Evolutionary conservation across 805 yeast species (phyloP).

Genomic region (Saturnispora mendoncae): DNA sequence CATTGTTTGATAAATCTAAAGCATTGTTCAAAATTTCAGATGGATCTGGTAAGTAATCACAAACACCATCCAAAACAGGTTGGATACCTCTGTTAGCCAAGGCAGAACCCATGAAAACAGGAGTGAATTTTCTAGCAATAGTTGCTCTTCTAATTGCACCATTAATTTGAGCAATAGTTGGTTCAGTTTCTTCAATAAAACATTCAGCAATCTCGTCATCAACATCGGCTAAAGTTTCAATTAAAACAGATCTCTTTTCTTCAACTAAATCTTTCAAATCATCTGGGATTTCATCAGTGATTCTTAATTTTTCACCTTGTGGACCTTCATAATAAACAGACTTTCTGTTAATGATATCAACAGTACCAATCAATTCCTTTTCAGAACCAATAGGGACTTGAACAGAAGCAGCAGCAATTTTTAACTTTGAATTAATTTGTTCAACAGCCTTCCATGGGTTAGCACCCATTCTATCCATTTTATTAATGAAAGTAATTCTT

Average conservation of each 20-base stretch:
- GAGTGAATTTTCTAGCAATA: slow-evolving; percentile 90
- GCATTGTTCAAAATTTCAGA: slow-evolving; percentile 88
- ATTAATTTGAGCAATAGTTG: slow-evolving; percentile 74
- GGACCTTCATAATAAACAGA: slow-evolving; percentile 83
- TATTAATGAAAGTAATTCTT: slow-evolving; percentile 89
- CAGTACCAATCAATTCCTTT: slow-evolving; percentile 75
- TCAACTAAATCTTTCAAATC: slow-evolving; percentile 75
- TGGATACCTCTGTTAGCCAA: slow-evolving; percentile 94
- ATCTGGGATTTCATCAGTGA: slow-evolving; percentile 58
- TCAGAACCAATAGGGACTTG: slow-evolving; percentile 98
- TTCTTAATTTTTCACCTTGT: slow-evolving; percentile 77
- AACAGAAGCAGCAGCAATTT: slow-evolving; percentile 92
- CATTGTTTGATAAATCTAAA: slow-evolving; percentile 59
- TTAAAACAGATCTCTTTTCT: slow-evolving; percentile 76
- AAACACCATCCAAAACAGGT: slow-evolving; percentile 91
- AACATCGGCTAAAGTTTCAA: slow-evolving; percentile 95
- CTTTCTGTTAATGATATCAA: slow-evolving; percentile 80
- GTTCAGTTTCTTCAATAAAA: slow-evolving; percentile 82
- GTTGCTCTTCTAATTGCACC: slow-evolving; percentile 91
- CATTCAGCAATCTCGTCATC: slow-evolving; percentile 96
- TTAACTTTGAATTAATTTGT: slow-evolving; percentile 78
- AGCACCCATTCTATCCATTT: slow-evolving; percentile 99
- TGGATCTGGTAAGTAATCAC: slow-evolving; percentile 93
- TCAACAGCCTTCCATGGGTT: slow-evolving; percentile 93
- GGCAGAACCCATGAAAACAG: slow-evolving; percentile 99